A percentile compares a stretch with the other conserved stretches of the same genome.
These are phyloP conservation scores for Venturia asperata DNA, from an alignment of 2,329 filamentous ascomycete species.

Conservation along the genomic window DNA sequence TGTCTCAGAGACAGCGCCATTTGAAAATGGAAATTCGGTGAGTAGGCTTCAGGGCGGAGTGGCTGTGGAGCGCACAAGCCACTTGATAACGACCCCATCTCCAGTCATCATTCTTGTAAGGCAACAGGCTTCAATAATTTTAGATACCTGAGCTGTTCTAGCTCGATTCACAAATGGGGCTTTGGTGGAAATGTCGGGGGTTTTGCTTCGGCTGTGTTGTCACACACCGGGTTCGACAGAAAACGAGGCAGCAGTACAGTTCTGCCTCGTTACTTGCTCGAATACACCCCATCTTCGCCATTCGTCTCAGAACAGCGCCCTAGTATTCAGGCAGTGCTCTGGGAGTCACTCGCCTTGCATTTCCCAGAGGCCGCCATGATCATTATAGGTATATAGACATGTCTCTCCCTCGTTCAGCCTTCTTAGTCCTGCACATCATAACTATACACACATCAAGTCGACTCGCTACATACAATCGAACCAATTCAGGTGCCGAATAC, in stretches of 20 bases:
- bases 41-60: constrained; percentile 3
- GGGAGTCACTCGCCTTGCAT: constrained; percentile 10
- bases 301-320: neutral
- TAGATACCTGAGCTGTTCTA: neutral
- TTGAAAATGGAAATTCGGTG: neutral
- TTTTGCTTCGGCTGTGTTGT: constrained; percentile 1
- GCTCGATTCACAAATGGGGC: neutral
- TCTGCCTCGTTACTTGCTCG: constrained; percentile 9
- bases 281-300: neutral
- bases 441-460: neutral
- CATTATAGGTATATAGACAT: neutral
- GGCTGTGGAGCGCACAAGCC: constrained; percentile 1
- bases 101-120: constrained; percentile 4
- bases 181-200: neutral
- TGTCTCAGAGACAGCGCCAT: neutral
- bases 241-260: constrained; percentile 11
- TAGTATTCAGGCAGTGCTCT: constrained; percentile 15
- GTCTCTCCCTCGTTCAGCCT: neutral
- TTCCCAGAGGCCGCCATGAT: neutral
- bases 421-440: neutral
- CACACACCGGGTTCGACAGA: neutral
- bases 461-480: neutral
- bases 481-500: neutral
- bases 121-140: neutral
- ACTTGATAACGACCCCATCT: neutral